Percentiles rank a stretch among this genome's conserved stretches.
Conservation (phyloP, 441 rosid species). For the Syzygium syzygioides region DNA sequence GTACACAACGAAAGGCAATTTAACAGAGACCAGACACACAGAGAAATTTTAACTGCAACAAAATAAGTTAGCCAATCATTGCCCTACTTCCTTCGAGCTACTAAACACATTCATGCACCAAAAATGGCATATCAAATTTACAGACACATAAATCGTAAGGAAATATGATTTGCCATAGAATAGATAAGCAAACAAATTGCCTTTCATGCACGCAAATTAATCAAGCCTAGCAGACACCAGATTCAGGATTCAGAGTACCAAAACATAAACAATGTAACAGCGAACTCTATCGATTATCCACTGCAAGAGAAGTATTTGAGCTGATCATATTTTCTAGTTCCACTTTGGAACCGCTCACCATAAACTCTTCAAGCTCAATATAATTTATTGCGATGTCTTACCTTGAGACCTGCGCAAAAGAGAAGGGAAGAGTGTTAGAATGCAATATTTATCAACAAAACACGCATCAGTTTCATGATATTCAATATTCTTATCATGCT, state of each 20-base stretch:
- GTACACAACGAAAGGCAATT: neutral
- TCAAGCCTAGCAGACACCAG: neutral
- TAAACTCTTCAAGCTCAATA: conserved; percentile 1
- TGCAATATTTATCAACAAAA: neutral
- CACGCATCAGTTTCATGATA: neutral
- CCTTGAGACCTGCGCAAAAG: conserved; percentile 52
- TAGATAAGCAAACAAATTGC: neutral
- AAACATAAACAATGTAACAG: neutral
- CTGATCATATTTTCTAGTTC: neutral
- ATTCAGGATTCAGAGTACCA: neutral
- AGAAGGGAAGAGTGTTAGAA: conserved; percentile 1
- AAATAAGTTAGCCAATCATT: neutral
- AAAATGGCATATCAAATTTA: neutral
- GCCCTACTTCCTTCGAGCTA: neutral
- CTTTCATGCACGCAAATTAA: neutral
- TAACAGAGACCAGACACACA: neutral
- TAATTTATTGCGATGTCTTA: conserved; percentile 24
- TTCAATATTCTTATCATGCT: neutral
- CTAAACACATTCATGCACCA: neutral
- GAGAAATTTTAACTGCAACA: neutral
- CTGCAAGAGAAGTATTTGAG: neutral
- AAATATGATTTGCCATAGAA: neutral
- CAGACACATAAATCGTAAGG: neutral
- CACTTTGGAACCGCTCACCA: neutral
- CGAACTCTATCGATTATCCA: neutral